phyloP scores from a whole-genome alignment of 257 asterid genomes.

The Ilex asprella region DNA sequence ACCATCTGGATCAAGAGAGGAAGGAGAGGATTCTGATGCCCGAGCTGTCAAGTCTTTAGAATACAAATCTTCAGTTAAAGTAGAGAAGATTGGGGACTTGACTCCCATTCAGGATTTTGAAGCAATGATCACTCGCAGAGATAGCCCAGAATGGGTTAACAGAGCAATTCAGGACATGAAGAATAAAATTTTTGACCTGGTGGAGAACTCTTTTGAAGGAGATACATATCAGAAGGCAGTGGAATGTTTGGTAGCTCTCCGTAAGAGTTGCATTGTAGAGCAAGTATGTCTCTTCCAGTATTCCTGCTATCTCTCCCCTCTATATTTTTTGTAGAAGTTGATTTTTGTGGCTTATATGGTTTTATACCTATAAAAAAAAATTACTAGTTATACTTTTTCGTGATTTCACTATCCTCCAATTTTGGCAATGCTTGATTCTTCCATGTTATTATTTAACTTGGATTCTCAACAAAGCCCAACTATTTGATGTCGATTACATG shows the following conservation, averaged over 20 bases:
- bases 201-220: slow-evolving; percentile 58
- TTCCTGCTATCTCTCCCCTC: not conserved
- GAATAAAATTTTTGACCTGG: slow-evolving; percentile 47
- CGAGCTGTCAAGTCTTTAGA: slow-evolving; percentile 51
- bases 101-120: slow-evolving; percentile 85
- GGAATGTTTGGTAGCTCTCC: slow-evolving; percentile 71
- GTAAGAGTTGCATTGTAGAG: slow-evolving; percentile 77
- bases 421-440: not conserved
- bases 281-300: slow-evolving; percentile 44
- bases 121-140: slow-evolving; percentile 81
- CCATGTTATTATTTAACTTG: no score
- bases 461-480: no score
- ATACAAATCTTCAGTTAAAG: slow-evolving; percentile 40
- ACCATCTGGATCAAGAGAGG: slow-evolving; percentile 67
- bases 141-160: slow-evolving; percentile 70
- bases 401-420: not conserved
- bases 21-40: slow-evolving; percentile 30
- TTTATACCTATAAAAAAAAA: not conserved
- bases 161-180: slow-evolving; percentile 75
- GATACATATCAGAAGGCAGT: slow-evolving; percentile 52
- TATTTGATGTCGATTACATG: no score
- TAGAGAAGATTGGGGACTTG: slow-evolving; percentile 56
- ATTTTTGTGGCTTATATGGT: not conserved
- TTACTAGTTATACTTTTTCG: not conserved
- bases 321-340: not conserved